phyloP scores from a whole-genome alignment of 2,329 filamentous ascomycete genomes.

The Venturiaceae sp. region DNA sequence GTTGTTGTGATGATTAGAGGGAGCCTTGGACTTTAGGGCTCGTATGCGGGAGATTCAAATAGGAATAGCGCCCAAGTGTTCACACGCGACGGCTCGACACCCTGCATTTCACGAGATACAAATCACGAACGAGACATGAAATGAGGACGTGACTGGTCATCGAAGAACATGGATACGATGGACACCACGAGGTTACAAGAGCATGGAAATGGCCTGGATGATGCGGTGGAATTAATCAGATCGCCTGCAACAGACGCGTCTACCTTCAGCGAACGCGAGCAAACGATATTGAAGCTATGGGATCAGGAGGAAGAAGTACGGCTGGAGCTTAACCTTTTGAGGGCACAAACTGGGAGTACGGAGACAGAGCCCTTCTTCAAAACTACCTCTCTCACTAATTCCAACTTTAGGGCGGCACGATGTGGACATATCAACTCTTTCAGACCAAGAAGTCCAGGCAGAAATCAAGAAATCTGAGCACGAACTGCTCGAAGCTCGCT shows the following conservation, averaged over 20 bases:
- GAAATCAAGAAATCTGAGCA: slow-evolving; percentile 47
- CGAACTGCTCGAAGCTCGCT: slow-evolving; percentile 60
- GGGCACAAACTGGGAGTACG: slow-evolving; percentile 23
- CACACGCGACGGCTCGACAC: not conserved
- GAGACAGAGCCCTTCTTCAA: slow-evolving; percentile 10
- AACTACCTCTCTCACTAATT: not conserved
- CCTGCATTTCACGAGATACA: not conserved
- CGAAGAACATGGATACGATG: not conserved
- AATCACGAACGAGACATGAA: not conserved
- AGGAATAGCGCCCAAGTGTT: not conserved
- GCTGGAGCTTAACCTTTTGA: slow-evolving; percentile 60
- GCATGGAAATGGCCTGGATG: slow-evolving; percentile 13
- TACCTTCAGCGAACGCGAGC: slow-evolving; percentile 56
- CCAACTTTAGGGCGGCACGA: not conserved
- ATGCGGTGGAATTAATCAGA: slow-evolving; percentile 27
- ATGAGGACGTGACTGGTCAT: not conserved
- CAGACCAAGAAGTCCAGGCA: slow-evolving; percentile 42
- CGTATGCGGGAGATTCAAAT: not conserved
- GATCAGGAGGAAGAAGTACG: slow-evolving; percentile 62
- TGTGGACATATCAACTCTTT: slow-evolving; percentile 12
- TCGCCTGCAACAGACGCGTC: slow-evolving; percentile 37
- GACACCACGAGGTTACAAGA: not conserved
- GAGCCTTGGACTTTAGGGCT: not conserved
- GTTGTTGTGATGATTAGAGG: not conserved
- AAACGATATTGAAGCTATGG: slow-evolving; percentile 57